Conservation (phyloP, 805 yeast genomes). For the Kluyveromyces aestuarii region DNA sequence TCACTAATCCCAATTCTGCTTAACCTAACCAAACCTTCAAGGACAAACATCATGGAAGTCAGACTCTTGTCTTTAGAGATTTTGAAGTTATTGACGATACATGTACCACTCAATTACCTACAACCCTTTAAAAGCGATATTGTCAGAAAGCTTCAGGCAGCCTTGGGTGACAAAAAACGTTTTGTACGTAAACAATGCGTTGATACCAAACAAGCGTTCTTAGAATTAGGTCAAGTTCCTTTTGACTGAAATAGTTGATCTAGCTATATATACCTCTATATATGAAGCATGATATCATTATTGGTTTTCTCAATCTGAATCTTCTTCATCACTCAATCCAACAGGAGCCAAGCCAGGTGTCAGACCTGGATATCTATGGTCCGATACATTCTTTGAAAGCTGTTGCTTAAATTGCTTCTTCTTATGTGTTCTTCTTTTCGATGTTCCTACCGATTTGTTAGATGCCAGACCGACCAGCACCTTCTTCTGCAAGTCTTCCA, state of each 20-base stretch:
- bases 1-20: constrained; percentile 49
- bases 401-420: constrained; percentile 25
- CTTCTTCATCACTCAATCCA: constrained; percentile 49
- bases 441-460: constrained; percentile 29
- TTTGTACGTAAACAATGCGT: constrained; percentile 66
- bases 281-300: background rate
- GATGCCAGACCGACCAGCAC: constrained; percentile 35
- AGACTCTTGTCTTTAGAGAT: constrained; percentile 51
- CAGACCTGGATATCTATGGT: constrained; percentile 44
- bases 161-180: constrained; percentile 68
- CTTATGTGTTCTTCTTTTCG: constrained; percentile 21
- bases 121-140: constrained; percentile 44
- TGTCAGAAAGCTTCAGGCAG: constrained; percentile 38
- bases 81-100: constrained; percentile 38
- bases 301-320: constrained; percentile 24
- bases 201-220: constrained; percentile 70
- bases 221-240: constrained; percentile 39
- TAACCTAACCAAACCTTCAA: constrained; percentile 17
- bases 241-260: constrained; percentile 18
- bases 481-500: constrained; percentile 34
- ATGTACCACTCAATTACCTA: constrained; percentile 34
- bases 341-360: constrained; percentile 87
- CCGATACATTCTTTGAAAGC: constrained; percentile 9
- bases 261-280: background rate
- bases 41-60: constrained; percentile 37